Evolutionary conservation across 2,329 filamentous ascomycete genomes (phyloP), one percentile per base, ranked within the genome.

Genomic region (Raffaelea deltoideospora): DNA sequence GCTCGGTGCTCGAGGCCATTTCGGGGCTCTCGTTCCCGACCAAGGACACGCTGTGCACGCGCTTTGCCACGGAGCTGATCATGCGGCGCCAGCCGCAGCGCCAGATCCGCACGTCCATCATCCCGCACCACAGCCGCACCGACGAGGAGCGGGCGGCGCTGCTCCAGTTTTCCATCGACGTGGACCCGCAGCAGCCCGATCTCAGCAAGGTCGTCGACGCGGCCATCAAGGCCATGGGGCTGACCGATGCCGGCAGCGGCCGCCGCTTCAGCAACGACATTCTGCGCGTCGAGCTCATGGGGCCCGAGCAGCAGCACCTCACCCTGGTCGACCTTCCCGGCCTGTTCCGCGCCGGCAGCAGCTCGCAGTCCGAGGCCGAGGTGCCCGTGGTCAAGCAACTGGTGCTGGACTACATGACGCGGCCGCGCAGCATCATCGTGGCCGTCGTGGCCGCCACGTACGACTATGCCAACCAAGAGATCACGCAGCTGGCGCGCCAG

Each of bases 1-100:
- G 67, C 37, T 76, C 72, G 0, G 69, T 77, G 0, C 61, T 79
- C 0, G 71, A 79, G 45, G 73, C 71, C 1, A 69, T 79, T 23
- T 73, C 73, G 0, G 63, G 68, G 6, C 60, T 79, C 2, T 59
- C 61, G 0, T 78, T 79, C 42, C 72, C 72, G 0, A 54, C 60
- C 5, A 68, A 71, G 22, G 65, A 68, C 34, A 67, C 62, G 29
- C 48, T 75, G 0, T 78, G 72, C 49, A 77, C 74, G 0, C 60
- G 69, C 0, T 78, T 78, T 40, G 65, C 72, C 0, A 79, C 71
- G 0, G 70, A 78, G 48, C 52, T 79, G 19, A 59, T 73, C 11
- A 57, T 79, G 11, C 31, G 31, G 4, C 13, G 19, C n/a, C n/a
- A n/a, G n/a, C n/a, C n/a, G n/a, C n/a, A 52, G 0, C 39, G 50